These are phyloP conservation scores for Brassica napus DNA, from an alignment of 345 rosid genomes.

Conservation along the genomic window DNA sequence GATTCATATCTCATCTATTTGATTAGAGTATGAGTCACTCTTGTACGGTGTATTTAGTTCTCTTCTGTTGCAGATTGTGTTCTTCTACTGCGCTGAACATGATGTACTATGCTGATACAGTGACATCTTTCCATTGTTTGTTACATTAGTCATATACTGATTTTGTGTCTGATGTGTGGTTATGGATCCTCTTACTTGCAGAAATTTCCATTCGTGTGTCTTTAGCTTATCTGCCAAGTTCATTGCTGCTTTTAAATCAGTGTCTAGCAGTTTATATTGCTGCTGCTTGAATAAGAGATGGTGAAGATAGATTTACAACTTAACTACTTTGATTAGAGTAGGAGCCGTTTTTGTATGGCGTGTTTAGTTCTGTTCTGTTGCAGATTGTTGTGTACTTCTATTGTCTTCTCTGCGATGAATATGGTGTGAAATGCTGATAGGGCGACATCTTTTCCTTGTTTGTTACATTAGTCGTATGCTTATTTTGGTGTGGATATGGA, in stretches of 20 bases:
- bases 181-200: not conserved
- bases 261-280: not conserved
- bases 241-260: not conserved
- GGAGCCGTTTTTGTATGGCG: not conserved
- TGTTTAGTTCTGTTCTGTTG: not conserved
- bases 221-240: not conserved
- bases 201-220: not conserved
- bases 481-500: not conserved
- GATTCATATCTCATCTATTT: not conserved
- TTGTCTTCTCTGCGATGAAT: not conserved
- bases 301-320: not conserved
- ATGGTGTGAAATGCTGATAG: not conserved
- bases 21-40: not conserved
- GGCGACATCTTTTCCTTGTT: slow-evolving; percentile 1
- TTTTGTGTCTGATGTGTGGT: slow-evolving; percentile 9
- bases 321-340: not conserved
- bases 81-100: slow-evolving; percentile 2
- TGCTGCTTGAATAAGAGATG: not conserved
- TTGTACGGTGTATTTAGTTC: not conserved
- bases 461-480: not conserved
- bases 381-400: slow-evolving; percentile 11
- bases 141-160: not conserved
- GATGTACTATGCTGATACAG: not conserved
- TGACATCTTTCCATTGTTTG: too few relatives aligned
- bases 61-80: slow-evolving; percentile 3